Percentiles rank a stretch among this genome's conserved stretches.
Evolutionary conservation across 75 land plant genomes (phyloP).

Genomic region (Selaginella moellendorffii): DNA sequence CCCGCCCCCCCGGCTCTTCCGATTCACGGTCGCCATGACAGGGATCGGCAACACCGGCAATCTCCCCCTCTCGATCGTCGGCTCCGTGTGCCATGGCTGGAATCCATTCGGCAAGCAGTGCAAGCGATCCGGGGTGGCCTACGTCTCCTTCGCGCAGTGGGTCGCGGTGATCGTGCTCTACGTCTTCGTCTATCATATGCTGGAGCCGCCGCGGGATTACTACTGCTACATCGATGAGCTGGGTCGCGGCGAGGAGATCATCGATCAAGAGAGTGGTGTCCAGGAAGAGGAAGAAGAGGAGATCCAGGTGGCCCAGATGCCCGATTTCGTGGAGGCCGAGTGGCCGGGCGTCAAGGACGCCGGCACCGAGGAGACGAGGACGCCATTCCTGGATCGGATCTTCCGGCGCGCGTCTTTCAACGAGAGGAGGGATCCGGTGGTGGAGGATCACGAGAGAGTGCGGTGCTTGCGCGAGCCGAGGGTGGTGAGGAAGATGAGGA

Average conservation of each 20-base stretch:
- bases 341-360: conserved; percentile 80
- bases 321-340: conserved; percentile 61
- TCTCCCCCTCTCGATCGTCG: not conserved
- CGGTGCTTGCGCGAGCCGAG: conserved; percentile 59
- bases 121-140: conserved; percentile 1
- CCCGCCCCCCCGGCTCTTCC: conserved; percentile 2
- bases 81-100: conserved; percentile 4
- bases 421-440: conserved; percentile 16
- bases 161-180: not conserved
- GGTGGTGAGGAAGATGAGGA: conserved; percentile 52
- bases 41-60: conserved; percentile 7
- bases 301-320: too few species aligned
- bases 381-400: conserved; percentile 56
- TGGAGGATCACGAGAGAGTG: conserved; percentile 18
- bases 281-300: too few species aligned
- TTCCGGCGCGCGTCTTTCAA: conserved; percentile 34
- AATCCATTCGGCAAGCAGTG: conserved; percentile 5
- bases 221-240: not conserved
- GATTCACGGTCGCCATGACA: not conserved
- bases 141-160: conserved; percentile 8
- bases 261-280: too few species aligned
- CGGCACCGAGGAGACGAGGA: conserved; percentile 47
- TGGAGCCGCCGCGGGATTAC: not conserved
- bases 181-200: conserved; percentile 5
- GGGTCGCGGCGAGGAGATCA: not conserved